Evolutionary conservation across 2,329 filamentous ascomycete species (phyloP), one percentile per base, ranked within the genome.

Genomic region (Neocucurbitaria cava): DNA sequence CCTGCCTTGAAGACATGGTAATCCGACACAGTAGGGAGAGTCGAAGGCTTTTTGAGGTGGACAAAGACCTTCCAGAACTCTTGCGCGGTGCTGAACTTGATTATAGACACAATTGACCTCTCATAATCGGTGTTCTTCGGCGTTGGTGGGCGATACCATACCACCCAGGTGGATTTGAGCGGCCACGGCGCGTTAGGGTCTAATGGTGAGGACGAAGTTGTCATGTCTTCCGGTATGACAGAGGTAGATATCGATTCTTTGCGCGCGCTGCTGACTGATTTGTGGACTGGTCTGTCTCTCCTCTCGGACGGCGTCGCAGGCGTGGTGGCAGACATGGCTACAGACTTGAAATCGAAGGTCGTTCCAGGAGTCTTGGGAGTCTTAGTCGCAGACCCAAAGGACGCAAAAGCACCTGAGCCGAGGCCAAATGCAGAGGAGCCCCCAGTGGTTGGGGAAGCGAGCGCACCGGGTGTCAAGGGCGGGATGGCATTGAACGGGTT

Each of bases 91-190:
- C 85, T 84, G 71, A 96, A 91, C 51, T 85, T 85, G 66, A 91
- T 94, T 71, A 98, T 87, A 35, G 92, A 87, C 69, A 95, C 90
- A 58, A 96, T 88, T 6, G 94, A 98, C 78, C 98, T 96, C 77
- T 99, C 95, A 76, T 99, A 99, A 77, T 98, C 94, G 71, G 95
- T 94, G 62, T 94, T 95, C 80, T 99, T 99, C 64, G 92, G 93
- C 68, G 96, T 96, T 45, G 95, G 95, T 35, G 95, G 95, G 55
- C 95, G 87, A 78, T 96, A 99, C 92, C 95, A 98, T 75, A 98
- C 92, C 30, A 96, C 89, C 95, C 95, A 99, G 60, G 88, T 89
- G 76, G 92, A 88, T 78, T 90, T 92, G 68, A 98, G 83, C 56
- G 85, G 83, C 75, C 75, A 79, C 2, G 73, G 64, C n/a, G 61